phyloP scores from a whole-genome alignment of 176 grass and related monocot species.

The Elymus sibiricus region DNA sequence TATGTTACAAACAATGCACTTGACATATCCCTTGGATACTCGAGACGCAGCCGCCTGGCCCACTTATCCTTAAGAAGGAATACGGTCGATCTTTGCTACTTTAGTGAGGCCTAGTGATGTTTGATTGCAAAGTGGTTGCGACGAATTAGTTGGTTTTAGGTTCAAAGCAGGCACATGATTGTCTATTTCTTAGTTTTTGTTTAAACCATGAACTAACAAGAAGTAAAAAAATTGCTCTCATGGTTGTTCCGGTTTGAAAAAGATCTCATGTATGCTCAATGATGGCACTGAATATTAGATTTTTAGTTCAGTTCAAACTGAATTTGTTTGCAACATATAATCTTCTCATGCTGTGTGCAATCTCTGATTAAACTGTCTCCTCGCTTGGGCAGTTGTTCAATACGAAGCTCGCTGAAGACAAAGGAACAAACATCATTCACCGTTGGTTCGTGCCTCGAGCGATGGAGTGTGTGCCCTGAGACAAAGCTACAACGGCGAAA shows the following conservation, averaged over 20 bases:
- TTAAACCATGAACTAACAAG: neutral
- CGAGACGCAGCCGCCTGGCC: neutral
- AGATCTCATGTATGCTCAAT: neutral
- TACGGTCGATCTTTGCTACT: neutral
- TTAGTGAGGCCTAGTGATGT: neutral
- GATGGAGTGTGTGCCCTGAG: neutral
- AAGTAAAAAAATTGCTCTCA: neutral
- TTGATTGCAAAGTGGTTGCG: neutral
- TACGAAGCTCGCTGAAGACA: constrained; percentile 44
- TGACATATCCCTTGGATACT: neutral
- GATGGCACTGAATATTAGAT: neutral
- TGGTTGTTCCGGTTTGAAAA: neutral
- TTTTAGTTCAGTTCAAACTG: neutral
- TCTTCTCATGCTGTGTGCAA: neutral
- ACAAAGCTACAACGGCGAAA: neutral
- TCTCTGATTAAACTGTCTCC: neutral
- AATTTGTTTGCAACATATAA: neutral
- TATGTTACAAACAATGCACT: neutral
- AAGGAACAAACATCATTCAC: neutral
- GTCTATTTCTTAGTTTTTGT: neutral
- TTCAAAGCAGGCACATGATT: neutral
- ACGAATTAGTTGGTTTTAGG: neutral
- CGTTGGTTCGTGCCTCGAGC: neutral
- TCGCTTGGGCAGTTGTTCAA: constrained; percentile 33
- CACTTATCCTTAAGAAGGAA: neutral